A percentile compares a stretch with the other conserved stretches of the same genome.
Conservation (phyloP, 2,329 filamentous ascomycete genomes). For the Didymella arachidicola region DNA sequence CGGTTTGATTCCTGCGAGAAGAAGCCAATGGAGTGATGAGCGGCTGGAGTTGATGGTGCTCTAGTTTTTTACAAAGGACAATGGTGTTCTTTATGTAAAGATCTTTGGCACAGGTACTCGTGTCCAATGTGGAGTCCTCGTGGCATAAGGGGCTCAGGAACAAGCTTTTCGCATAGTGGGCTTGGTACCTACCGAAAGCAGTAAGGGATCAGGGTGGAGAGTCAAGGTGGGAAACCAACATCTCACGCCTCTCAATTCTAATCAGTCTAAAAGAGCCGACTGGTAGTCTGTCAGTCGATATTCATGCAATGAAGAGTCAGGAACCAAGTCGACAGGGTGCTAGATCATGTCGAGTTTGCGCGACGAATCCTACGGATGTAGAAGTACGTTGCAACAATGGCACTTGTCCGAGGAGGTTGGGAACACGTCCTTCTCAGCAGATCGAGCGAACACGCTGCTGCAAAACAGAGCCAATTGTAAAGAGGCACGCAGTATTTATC, state of each 20-base stretch:
- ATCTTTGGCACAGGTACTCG: neutral
- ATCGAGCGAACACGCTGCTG: neutral
- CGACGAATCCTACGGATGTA: neutral
- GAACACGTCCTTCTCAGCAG: neutral
- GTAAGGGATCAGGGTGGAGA: constrained; percentile 8
- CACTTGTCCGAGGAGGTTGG: neutral
- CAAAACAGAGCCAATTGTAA: neutral
- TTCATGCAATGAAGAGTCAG: constrained; percentile 6
- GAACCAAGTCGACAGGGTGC: neutral
- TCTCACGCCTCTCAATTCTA: constrained; percentile 1
- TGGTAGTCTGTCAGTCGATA: constrained; percentile 4
- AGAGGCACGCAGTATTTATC: neutral
- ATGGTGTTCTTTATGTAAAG: constrained; percentile 10
- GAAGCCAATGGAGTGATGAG: neutral
- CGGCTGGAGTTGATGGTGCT: neutral
- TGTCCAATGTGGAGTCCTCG: constrained; percentile 2
- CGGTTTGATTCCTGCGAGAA: neutral
- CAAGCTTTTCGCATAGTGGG: constrained; percentile 7
- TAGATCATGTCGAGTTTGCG: neutral
- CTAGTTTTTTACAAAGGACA: neutral
- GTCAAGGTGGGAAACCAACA: constrained; percentile 1
- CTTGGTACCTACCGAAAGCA: constrained; percentile 3
- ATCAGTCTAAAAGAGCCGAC: constrained; percentile 3
- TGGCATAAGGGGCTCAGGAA: constrained; percentile 3
- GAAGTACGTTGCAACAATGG: neutral